Percentiles rank a stretch among this genome's conserved stretches.
phyloP scores from a whole-genome alignment of 345 rosid genomes.

The Populus pruinosa region DNA sequence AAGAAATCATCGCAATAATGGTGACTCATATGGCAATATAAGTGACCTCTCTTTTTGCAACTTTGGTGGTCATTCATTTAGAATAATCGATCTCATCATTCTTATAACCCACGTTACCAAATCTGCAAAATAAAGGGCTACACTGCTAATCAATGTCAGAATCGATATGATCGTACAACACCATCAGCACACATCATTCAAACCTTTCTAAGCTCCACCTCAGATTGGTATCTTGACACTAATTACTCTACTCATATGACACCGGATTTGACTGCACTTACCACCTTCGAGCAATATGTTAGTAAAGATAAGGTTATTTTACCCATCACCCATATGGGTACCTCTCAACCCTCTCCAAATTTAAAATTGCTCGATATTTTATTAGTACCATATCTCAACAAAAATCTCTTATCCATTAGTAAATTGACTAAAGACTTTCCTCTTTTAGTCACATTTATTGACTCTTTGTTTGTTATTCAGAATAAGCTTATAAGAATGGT shows the following conservation, averaged over 20 bases:
- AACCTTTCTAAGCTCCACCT: background rate
- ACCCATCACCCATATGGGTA: conserved; percentile 10
- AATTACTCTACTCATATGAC: conserved; percentile 1
- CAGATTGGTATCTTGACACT: background rate
- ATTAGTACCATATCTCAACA: conserved; percentile 6
- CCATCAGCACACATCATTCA: background rate
- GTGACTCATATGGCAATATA: background rate
- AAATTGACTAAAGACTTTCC: conserved; percentile 2
- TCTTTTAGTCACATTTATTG: background rate
- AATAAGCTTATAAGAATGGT: background rate
- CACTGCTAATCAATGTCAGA: background rate
- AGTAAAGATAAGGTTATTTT: conserved; percentile 10
- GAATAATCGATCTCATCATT: too few relatives aligned
- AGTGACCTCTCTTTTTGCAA: background rate
- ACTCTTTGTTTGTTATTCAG: background rate
- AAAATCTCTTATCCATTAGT: conserved; percentile 14
- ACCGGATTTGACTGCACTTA: background rate
- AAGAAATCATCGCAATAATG: background rate
- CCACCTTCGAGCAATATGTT: background rate
- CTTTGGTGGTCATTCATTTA: background rate
- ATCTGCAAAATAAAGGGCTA: background rate
- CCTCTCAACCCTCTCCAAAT: background rate
- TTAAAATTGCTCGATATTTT: conserved; percentile 1
- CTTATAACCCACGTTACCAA: background rate
- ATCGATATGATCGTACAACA: background rate